phyloP scores from a whole-genome alignment of 306 rosid species.

The Crataegus laevigata region DNA sequence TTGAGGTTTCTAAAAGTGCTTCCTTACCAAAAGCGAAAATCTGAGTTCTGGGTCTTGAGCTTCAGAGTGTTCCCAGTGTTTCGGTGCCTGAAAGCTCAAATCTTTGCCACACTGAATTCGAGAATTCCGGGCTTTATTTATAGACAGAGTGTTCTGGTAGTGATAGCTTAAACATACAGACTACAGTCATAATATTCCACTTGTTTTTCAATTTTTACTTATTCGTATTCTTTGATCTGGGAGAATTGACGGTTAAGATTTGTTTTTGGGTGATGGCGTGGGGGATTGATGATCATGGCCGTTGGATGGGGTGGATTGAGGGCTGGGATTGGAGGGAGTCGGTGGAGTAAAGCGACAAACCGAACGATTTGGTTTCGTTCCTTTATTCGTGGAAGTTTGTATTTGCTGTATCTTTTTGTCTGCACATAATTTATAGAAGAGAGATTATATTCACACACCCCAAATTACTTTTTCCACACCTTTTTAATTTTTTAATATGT shows the following conservation, averaged over 20 bases:
- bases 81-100: not conserved
- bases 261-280: not conserved
- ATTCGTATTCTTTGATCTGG: not conserved
- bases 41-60: not conserved
- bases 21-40: not conserved
- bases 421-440: not conserved
- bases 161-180: not conserved
- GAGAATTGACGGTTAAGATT: not conserved
- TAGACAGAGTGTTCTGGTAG: not conserved
- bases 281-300: not conserved
- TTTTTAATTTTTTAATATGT: too few species aligned
- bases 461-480: too few species aligned
- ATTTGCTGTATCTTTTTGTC: not conserved
- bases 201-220: not conserved
- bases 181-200: not conserved
- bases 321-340: conserved; percentile 9
- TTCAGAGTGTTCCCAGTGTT: not conserved
- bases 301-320: conserved; percentile 8
- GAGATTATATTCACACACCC: too few species aligned
- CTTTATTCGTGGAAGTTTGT: not conserved
- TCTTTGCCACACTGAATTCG: not conserved
- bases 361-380: not conserved
- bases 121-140: not conserved
- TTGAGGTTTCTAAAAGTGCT: not conserved
- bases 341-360: conserved; percentile 18